phyloP scores from a whole-genome alignment of 768 basidiomycete genomes.

The Hebeloma cylindrosporum region DNA sequence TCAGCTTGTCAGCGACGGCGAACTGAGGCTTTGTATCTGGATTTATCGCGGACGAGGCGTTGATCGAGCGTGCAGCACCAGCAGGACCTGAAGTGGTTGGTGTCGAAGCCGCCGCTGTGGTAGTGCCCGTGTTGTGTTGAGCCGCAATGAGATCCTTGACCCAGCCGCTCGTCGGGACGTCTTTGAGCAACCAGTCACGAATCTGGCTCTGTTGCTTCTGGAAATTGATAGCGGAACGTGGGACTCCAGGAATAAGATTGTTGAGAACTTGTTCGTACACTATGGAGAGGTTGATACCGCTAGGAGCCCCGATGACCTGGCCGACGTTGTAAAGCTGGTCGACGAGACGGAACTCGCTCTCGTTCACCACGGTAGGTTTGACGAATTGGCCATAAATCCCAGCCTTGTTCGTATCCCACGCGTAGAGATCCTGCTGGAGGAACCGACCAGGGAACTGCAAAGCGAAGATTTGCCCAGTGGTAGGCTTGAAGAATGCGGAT shows the following conservation, averaged over 20 bases:
- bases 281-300: conserved; percentile 25
- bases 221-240: conserved; percentile 11
- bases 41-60: too few relatives aligned
- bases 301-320: conserved; percentile 24
- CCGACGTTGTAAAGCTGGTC: conserved; percentile 28
- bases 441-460: conserved; percentile 30
- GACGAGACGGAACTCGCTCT: conserved; percentile 28
- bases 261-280: conserved; percentile 28
- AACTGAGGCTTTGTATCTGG: too few relatives aligned
- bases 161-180: conserved; percentile 22
- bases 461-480: conserved; percentile 25
- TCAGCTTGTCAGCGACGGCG: conserved; percentile 9
- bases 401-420: conserved; percentile 24
- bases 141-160: conserved; percentile 19
- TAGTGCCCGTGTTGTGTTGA: conserved; percentile 8
- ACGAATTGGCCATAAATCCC: conserved; percentile 30
- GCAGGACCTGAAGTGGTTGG: too few relatives aligned
- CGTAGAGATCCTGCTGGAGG: conserved; percentile 22
- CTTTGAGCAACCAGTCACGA: conserved; percentile 26
- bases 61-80: too few relatives aligned
- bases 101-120: neutral
- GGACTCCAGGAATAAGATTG: conserved; percentile 26
- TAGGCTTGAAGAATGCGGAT: conserved; percentile 23
- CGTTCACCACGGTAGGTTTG: conserved; percentile 28
- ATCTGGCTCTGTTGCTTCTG: conserved; percentile 25